phyloP scores from a whole-genome alignment of 805 yeast species.

The Blastobotrys mokoenaii region DNA sequence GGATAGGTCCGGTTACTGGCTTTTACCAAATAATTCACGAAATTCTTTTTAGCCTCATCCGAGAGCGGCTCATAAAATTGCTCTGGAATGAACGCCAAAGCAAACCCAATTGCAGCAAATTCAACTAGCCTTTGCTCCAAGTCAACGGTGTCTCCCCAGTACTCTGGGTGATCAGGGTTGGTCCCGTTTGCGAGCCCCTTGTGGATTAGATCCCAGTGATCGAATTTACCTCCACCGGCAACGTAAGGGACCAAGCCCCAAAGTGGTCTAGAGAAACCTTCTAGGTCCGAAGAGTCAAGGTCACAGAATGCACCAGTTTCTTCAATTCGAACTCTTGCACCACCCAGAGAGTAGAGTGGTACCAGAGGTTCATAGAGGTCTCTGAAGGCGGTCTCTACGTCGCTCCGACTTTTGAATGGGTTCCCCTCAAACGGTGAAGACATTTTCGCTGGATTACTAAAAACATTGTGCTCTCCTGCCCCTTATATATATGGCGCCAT shows the following conservation, averaged over 20 bases:
- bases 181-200: conserved; percentile 25
- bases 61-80: conserved; percentile 23
- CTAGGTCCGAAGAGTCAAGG: conserved; percentile 21
- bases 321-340: conserved; percentile 16
- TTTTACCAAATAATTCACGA: conserved; percentile 14
- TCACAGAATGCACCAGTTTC: conserved; percentile 23
- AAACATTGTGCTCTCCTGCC: no score
- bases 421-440: conserved; percentile 10
- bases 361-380: conserved; percentile 12
- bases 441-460: no score
- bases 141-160: conserved; percentile 23
- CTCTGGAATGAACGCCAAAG: conserved; percentile 21
- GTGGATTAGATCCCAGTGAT: conserved; percentile 21
- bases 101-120: conserved; percentile 25
- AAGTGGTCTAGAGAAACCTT: conserved; percentile 27
- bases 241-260: conserved; percentile 28
- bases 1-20: conserved; percentile 13
- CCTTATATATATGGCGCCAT: no score
- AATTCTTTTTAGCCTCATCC: conserved; percentile 14
- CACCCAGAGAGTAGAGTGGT: conserved; percentile 12
- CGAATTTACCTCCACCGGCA: conserved; percentile 20
- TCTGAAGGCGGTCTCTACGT: conserved; percentile 10
- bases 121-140: conserved; percentile 32
- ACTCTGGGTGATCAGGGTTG: conserved; percentile 24
- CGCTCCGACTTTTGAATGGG: conserved; percentile 10